Evolutionary conservation across 495 filamentous ascomycete genomes (phyloP), one percentile per base, ranked within the genome.

Genomic region (Penicillium egyptiacum): DNA sequence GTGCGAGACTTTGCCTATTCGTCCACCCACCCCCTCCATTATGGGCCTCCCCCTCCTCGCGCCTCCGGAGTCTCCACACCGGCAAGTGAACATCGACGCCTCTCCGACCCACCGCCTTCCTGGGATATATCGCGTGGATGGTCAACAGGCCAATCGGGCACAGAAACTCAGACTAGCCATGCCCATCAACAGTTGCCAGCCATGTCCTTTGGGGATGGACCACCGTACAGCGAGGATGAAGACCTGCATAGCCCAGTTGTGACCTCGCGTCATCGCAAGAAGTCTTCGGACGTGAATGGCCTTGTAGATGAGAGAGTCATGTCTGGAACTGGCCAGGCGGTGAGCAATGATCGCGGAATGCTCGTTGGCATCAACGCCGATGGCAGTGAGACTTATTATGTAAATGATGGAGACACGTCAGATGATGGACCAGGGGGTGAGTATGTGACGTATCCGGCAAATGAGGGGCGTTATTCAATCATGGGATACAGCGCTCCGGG

Each of bases 1-100:
- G 92, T 99, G 31, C 88, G 95, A 61, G 94, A 99, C 77, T 99
- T 98, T 72, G 94, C 95, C 43, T 99, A 98, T 64, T 86, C 90
- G 6, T 61, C 82, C 14, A 79, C 79, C 19, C 90, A 98, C 67
- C 92, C 90, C 14, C 75, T 96, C 63, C 93, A 97, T 79, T 97
- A 98, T 78, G 94, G 94, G 23, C 92, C 94, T 26, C 67, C 74
- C 14, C 88, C 90, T 2, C 82, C 84, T n/a, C 86, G 89, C 61
- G 73, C 83, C n/a, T 95, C 91, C 10, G 86, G 86, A 30, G 81
- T 88, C 57, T 92, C 89, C 1, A 96, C 94, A 4, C 93, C 95
- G 5, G 86, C 81, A 26, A 96, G 89, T 72, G 94, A 93, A 68
- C 79, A 76, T 48, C 83, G 90, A 50, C 80, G 92, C 57, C 72